Evolutionary conservation across 2,329 filamentous ascomycete genomes (phyloP).

Genomic region (Cercospora zeae-maydis): DNA sequence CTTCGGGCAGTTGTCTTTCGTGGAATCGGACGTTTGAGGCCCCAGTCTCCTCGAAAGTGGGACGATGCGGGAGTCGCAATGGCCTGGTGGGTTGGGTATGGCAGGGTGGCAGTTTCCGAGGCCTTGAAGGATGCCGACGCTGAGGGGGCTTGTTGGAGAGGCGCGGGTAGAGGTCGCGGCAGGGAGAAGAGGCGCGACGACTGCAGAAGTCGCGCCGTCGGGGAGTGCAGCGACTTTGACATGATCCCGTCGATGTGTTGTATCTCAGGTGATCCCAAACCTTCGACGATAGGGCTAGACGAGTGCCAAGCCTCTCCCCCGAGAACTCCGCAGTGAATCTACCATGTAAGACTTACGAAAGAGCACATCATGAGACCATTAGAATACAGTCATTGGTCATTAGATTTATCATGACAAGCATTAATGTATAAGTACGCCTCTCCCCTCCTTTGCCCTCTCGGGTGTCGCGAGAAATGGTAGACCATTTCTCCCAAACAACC

Average conservation of each 20-base stretch:
- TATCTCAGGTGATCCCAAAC: not conserved
- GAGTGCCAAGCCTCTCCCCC: not conserved
- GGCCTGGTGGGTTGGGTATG: conserved; percentile 77
- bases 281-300: not conserved
- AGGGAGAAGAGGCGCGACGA: conserved; percentile 87
- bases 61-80: conserved; percentile 74
- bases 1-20: conserved; percentile 65
- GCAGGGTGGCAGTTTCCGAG: conserved; percentile 68
- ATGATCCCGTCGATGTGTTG: conserved; percentile 23
- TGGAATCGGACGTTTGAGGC: conserved; percentile 80
- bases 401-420: not conserved
- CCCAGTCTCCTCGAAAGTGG: conserved; percentile 80
- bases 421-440: not conserved
- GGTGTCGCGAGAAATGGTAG: not conserved
- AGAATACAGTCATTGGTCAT: not conserved
- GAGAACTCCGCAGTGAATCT: not conserved
- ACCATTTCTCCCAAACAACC: conserved; percentile 10
- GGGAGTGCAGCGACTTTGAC: conserved; percentile 48
- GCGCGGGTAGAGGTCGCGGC: conserved; percentile 67
- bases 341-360: not conserved
- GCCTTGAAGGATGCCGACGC: conserved; percentile 49
- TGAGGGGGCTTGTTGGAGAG: conserved; percentile 46
- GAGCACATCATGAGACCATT: not conserved
- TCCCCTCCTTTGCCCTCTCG: conserved; percentile 1
- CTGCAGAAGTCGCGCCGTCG: conserved; percentile 68